Evolutionary conservation across 140 eudicot genomes (phyloP).

Genomic region (Cichorium intybus): DNA sequence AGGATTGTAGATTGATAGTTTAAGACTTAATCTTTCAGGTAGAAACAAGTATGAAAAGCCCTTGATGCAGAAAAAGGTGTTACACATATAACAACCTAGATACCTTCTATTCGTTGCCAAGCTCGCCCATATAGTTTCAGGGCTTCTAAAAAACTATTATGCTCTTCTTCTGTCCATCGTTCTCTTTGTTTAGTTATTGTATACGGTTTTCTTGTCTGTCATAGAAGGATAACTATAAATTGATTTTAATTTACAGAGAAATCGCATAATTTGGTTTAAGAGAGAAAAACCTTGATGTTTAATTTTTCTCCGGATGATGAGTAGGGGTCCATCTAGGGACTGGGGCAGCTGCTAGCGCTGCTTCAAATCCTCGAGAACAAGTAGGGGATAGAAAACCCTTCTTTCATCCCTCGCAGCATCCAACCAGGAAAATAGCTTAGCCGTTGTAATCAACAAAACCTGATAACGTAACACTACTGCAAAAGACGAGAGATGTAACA

Average conservation of each 20-base stretch:
- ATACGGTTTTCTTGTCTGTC: slow-evolving; percentile 88
- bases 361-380: slow-evolving; percentile 51
- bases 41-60: background rate
- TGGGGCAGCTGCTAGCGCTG: slow-evolving; percentile 22
- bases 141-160: slow-evolving; percentile 89
- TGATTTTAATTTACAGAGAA: background rate
- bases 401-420: slow-evolving; percentile 38
- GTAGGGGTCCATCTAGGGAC: slow-evolving; percentile 60
- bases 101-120: slow-evolving; percentile 99
- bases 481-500: slow-evolving; percentile 49
- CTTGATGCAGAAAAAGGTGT: background rate
- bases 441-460: slow-evolving; percentile 48
- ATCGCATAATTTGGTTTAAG: background rate
- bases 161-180: slow-evolving; percentile 99
- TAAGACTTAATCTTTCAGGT: no score
- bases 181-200: slow-evolving; percentile 98
- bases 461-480: slow-evolving; percentile 54
- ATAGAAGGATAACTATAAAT: background rate
- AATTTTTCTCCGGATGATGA: slow-evolving; percentile 81
- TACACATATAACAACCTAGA: background rate
- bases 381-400: slow-evolving; percentile 35
- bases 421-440: slow-evolving; percentile 24
- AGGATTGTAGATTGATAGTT: background rate
- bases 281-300: slow-evolving; percentile 55
- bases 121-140: slow-evolving; percentile 96